Evolutionary conservation across 2,329 filamentous ascomycete species (phyloP).

Genomic region (Cercospora sp.): DNA sequence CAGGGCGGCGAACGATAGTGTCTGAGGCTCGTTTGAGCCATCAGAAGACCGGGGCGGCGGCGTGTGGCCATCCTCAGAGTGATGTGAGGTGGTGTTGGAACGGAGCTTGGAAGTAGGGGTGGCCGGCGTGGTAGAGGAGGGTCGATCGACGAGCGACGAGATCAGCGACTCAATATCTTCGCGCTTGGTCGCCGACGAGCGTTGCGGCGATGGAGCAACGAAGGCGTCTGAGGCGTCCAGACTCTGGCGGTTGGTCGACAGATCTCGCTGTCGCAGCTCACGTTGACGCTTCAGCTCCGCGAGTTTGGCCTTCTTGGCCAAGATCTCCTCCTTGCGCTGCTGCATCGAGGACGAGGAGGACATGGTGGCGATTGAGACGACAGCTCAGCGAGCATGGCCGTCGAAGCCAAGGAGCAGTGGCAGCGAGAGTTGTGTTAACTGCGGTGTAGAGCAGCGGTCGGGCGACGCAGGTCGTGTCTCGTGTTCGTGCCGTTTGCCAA

Average conservation of each 20-base stretch:
- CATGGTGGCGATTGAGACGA: neutral
- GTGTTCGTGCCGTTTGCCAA: constrained; percentile 4
- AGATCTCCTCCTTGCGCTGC: constrained; percentile 89
- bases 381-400: constrained; percentile 10
- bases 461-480: neutral
- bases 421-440: neutral
- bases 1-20: constrained; percentile 70
- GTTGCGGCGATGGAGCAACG: constrained; percentile 67
- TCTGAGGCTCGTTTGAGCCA: constrained; percentile 59
- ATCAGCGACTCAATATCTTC: constrained; percentile 83
- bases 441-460: neutral
- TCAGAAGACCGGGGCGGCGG: constrained; percentile 36
- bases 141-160: constrained; percentile 74
- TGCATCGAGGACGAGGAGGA: constrained; percentile 43
- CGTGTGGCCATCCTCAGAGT: constrained; percentile 27
- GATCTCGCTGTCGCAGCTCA: constrained; percentile 76
- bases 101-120: constrained; percentile 35
- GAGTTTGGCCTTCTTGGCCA: constrained; percentile 95
- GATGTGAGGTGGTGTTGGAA: constrained; percentile 29
- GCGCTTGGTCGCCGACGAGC: constrained; percentile 60
- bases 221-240: constrained; percentile 69
- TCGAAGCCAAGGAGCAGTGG: neutral
- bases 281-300: constrained; percentile 92
- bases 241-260: constrained; percentile 67
- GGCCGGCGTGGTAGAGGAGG: constrained; percentile 30